These are phyloP conservation scores for Asterochloris sp. DNA, from an alignment of 139 green algal genomes.

Conservation along the genomic window DNA sequence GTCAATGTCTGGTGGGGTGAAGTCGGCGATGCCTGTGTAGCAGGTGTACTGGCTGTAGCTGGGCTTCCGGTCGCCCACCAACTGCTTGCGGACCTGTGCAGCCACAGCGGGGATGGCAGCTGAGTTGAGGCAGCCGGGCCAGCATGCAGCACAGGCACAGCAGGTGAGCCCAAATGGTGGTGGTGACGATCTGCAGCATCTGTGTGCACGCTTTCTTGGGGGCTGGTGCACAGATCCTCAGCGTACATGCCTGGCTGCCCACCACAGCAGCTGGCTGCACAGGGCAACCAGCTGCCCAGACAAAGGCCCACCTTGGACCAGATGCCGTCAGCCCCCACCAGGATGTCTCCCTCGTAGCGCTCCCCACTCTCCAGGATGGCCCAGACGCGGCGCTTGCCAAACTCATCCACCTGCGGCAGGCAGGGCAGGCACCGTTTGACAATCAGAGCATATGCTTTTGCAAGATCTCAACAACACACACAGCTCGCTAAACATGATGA, in stretches of 20 bases:
- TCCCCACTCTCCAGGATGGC: slow-evolving; percentile 69
- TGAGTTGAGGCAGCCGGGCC: not conserved
- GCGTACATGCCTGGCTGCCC: not conserved
- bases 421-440: no score
- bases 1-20: slow-evolving; percentile 87
- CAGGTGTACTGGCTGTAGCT: slow-evolving; percentile 88
- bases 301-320: slow-evolving; percentile 63
- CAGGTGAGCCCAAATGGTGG: no score
- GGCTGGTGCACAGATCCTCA: not conserved
- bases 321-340: slow-evolving; percentile 96
- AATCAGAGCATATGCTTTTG: no score
- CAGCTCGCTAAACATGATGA: no score
- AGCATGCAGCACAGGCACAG: not conserved
- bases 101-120: not conserved
- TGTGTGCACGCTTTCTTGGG: not conserved
- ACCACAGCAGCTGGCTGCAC: not conserved
- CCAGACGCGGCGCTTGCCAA: slow-evolving; percentile 36
- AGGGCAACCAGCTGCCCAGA: not conserved
- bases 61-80: slow-evolving; percentile 60
- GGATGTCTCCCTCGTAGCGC: slow-evolving; percentile 69
- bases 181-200: no score
- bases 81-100: slow-evolving; percentile 51
- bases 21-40: slow-evolving; percentile 93
- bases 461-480: no score
- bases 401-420: slow-evolving; percentile 14